phyloP scores from a whole-genome alignment of 1,139 yeast genomes.

The Kluyveromyces sp. region DNA sequence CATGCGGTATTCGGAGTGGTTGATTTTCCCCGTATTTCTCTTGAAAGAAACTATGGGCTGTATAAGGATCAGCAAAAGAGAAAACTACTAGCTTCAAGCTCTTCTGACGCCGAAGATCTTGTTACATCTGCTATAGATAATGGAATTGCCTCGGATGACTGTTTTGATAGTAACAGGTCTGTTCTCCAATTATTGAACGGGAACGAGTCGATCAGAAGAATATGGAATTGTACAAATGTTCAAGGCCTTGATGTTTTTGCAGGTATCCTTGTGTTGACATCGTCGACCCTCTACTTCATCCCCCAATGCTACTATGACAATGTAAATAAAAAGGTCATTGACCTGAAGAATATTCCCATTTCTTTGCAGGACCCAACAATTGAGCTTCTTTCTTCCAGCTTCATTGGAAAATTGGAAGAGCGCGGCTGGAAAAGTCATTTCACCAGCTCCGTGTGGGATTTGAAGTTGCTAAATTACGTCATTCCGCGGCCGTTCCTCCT shows the following conservation, averaged over 20 bases:
- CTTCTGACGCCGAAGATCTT: neutral
- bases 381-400: constrained; percentile 42
- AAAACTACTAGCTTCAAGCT: too few relatives aligned
- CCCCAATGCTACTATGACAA: constrained; percentile 57
- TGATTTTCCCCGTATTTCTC: constrained; percentile 23
- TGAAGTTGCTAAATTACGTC: constrained; percentile 50
- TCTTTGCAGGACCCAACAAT: constrained; percentile 60
- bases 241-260: constrained; percentile 68
- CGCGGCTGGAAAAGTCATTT: neutral
- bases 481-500: constrained; percentile 68
- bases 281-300: constrained; percentile 55
- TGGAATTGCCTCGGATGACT: constrained; percentile 10
- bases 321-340: constrained; percentile 50
- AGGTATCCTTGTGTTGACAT: constrained; percentile 65
- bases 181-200: constrained; percentile 59
- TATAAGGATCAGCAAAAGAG: neutral
- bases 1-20: constrained; percentile 42
- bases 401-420: constrained; percentile 3
- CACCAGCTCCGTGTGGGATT: constrained; percentile 39
- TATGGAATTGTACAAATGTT: constrained; percentile 73
- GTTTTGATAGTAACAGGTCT: constrained; percentile 52
- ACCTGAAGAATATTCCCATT: constrained; percentile 57
- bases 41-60: too few relatives aligned
- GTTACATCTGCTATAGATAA: constrained; percentile 31
- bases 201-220: constrained; percentile 61